These are phyloP conservation scores for Teratosphaeriaceae sp. DNA, from an alignment of 2,329 filamentous ascomycete species.

Conservation along the genomic window DNA sequence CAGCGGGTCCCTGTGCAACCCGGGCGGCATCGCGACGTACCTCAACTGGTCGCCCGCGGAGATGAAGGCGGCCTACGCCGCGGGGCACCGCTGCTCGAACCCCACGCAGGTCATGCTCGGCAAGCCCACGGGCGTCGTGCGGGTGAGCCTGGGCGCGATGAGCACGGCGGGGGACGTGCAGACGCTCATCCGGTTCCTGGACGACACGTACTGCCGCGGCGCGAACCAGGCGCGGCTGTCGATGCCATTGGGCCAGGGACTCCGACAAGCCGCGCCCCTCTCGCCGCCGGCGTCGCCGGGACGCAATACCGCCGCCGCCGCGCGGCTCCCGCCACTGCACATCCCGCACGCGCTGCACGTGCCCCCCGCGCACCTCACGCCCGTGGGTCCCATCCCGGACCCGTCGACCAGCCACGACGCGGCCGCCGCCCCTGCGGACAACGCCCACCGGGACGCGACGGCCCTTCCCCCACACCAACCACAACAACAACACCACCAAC, in stretches of 20 bases:
- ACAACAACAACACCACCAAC: too few species aligned
- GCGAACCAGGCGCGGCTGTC: background rate
- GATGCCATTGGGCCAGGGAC: background rate
- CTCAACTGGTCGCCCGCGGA: conserved; percentile 48
- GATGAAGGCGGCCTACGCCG: conserved; percentile 48
- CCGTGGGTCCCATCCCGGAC: conserved; percentile 9
- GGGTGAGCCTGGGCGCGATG: conserved; percentile 57
- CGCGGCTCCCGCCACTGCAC: conserved; percentile 11
- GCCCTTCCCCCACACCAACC: conserved; percentile 9
- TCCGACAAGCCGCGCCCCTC: conserved; percentile 3
- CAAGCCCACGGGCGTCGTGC: conserved; percentile 53
- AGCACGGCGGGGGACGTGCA: conserved; percentile 52
- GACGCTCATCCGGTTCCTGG: conserved; percentile 49
- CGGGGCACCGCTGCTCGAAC: conserved; percentile 52
- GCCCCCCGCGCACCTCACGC: conserved; percentile 1
- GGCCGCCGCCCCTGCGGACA: too few species aligned
- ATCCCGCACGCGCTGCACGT: conserved; percentile 12
- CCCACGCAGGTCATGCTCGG: conserved; percentile 49
- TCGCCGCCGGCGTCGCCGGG: conserved; percentile 9
- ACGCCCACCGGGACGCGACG: conserved; percentile 10
- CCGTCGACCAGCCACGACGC: too few species aligned
- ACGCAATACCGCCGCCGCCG: conserved; percentile 1
- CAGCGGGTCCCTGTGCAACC: conserved; percentile 52
- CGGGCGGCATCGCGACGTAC: conserved; percentile 43
- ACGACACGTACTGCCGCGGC: conserved; percentile 24